Evolutionary conservation across 2,329 filamentous ascomycete species (phyloP).

Genomic region (Phoma herbarum): DNA sequence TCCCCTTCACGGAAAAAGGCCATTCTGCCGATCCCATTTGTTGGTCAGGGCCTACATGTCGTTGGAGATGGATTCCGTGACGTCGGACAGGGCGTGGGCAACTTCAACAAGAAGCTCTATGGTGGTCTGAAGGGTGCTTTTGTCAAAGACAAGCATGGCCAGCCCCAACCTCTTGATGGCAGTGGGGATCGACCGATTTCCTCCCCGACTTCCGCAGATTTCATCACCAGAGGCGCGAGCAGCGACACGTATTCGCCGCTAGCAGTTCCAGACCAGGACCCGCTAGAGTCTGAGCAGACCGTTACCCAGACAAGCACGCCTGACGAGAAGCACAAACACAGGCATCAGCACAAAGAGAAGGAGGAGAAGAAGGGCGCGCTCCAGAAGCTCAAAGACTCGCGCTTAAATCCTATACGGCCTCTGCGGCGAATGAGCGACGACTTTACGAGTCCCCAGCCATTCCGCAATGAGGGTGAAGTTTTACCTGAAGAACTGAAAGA

Average conservation of each 20-base stretch:
- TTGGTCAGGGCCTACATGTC: constrained; percentile 56
- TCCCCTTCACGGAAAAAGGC: constrained; percentile 44
- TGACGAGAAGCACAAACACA: constrained; percentile 27
- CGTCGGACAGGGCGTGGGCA: constrained; percentile 57
- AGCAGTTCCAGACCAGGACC: constrained; percentile 35
- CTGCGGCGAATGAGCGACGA: constrained; percentile 40
- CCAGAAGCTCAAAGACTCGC: constrained; percentile 36
- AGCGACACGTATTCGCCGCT: constrained; percentile 46
- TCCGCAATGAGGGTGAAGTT: constrained; percentile 49
- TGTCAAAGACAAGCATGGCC: constrained; percentile 25
- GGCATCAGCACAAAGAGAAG: constrained; percentile 30
- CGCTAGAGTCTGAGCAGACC: constrained; percentile 29
- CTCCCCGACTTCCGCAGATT: constrained; percentile 43
- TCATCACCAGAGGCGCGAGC: constrained; percentile 37
- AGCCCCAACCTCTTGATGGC: constrained; percentile 31
- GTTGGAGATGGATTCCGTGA: constrained; percentile 59
- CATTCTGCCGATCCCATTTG: constrained; percentile 53
- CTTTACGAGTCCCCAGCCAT: constrained; percentile 58
- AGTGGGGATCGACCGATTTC: constrained; percentile 29
- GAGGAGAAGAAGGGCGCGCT: constrained; percentile 28
- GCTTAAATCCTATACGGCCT: constrained; percentile 34
- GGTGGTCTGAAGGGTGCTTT: constrained; percentile 52
- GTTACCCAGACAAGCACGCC: constrained; percentile 37
- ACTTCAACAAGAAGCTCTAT: constrained; percentile 50
- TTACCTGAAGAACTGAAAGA: constrained; percentile 44